Base-by-base conservation (phyloP, 2,329 filamentous ascomycete species). In the Pyrenochaeta sp. region DNA sequence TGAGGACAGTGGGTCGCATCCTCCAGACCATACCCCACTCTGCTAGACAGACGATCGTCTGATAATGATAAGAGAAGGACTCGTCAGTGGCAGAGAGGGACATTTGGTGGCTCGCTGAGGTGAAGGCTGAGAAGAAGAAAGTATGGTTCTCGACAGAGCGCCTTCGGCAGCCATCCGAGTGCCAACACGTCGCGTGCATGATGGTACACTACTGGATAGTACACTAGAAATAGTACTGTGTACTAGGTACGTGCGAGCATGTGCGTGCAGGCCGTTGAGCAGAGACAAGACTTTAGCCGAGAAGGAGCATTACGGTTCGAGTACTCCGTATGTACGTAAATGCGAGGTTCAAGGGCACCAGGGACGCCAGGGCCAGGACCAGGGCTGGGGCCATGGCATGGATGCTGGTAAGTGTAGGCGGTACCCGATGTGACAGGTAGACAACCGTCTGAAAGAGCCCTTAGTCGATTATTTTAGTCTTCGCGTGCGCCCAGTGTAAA, bases 301-400 rank as follows among this genome's bases (percentile, higher is more conserved):
- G 32, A 47, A 53, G 52, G 48, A 55, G 28, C 40, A 50, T 46
- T 55, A 50, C 21, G 28, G 49, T 37, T 40, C 19, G 31, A 32
- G 39, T 44, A n/a, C n/a, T n/a, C n/a, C n/a, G n/a, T n/a, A n/a
- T n/a, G n/a, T n/a, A 51, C 35, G 39, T 41, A 49, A 48, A 35
- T 35, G 48, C 29, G 30, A n/a, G n/a, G n/a, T n/a, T n/a, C n/a
- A n/a, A n/a, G n/a, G n/a, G 26, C 21, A 7, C 30, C 28, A 22
- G 32, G 24, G 15, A 24, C 22, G 27, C 36, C 48, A 44, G 51
- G 47, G n/a, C n/a, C n/a, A n/a, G 22, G 31, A 26, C 7, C 18
- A 18, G 37, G 24, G 30, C 31, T 32, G 48, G 39, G 44, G 48
- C 29, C 21, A 29, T 30, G 48, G 39, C 24, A 35, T 32, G 36